phyloP scores from a whole-genome alignment of 305 asterid species.

The Solanum aculeatissimum region DNA sequence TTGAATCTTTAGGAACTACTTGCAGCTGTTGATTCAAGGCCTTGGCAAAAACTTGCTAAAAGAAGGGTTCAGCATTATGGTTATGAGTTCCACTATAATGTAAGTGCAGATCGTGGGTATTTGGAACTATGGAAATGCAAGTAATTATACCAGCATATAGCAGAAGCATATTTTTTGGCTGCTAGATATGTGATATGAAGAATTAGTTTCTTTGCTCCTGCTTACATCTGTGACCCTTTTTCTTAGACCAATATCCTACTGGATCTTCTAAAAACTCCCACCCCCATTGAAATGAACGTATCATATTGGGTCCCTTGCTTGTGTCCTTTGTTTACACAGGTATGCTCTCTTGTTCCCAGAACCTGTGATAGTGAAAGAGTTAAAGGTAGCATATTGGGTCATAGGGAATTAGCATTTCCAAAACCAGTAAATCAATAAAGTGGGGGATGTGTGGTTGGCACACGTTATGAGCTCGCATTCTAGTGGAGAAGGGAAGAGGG shows the following conservation, averaged over 20 bases:
- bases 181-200: neutral
- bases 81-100: conserved; percentile 77
- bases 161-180: neutral
- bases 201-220: neutral
- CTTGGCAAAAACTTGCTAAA: conserved; percentile 85
- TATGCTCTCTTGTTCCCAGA: neutral
- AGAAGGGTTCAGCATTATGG: conserved; percentile 96
- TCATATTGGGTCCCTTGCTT: too few species aligned
- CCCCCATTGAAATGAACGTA: too few species aligned
- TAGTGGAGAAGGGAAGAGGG: neutral
- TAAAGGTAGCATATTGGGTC: neutral
- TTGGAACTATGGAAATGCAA: neutral
- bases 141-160: neutral
- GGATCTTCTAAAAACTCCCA: neutral
- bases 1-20: conserved; percentile 49
- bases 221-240: neutral
- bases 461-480: neutral
- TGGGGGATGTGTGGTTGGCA: neutral
- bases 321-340: neutral
- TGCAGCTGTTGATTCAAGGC: conserved; percentile 61
- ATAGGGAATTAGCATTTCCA: neutral
- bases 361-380: neutral
- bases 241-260: neutral
- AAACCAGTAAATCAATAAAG: neutral
- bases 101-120: conserved; percentile 16